These are phyloP conservation scores for Apiotrichum sp. DNA, from an alignment of 1,284 basidiomycete genomes.

Conservation along the genomic window DNA sequence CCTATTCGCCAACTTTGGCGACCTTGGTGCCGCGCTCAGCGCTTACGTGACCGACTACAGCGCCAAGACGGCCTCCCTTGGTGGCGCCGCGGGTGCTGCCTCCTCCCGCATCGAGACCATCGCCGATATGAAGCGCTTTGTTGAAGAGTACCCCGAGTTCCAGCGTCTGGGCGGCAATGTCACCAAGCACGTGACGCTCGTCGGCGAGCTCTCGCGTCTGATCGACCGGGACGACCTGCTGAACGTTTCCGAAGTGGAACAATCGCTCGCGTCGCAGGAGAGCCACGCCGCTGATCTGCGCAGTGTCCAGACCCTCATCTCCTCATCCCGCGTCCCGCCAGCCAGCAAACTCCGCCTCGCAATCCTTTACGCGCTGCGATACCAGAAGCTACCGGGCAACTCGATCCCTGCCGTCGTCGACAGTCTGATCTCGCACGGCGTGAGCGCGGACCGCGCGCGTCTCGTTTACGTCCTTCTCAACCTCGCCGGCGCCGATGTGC, in stretches of 20 bases:
- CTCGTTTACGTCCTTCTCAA: slow-evolving; percentile 91
- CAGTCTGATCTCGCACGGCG: slow-evolving; percentile 71
- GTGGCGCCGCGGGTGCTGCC: slow-evolving; percentile 47
- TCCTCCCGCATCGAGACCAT: slow-evolving; percentile 79
- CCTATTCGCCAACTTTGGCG: slow-evolving; percentile 91
- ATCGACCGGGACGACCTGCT: slow-evolving; percentile 80
- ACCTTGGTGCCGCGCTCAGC: slow-evolving; percentile 87
- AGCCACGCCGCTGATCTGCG: slow-evolving; percentile 73
- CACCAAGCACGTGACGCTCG: slow-evolving; percentile 93
- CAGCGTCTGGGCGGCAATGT: slow-evolving; percentile 94
- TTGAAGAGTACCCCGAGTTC: slow-evolving; percentile 98
- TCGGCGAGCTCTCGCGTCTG: slow-evolving; percentile 88
- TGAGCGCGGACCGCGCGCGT: slow-evolving; percentile 74
- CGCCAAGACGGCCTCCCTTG: slow-evolving; percentile 58
- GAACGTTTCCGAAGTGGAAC: slow-evolving; percentile 90
- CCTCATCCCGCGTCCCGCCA: slow-evolving; percentile 60
- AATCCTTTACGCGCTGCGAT: slow-evolving; percentile 90
- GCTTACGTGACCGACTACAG: slow-evolving; percentile 94
- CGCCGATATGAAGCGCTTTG: slow-evolving; percentile 93
- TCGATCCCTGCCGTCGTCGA: slow-evolving; percentile 80
- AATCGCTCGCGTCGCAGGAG: slow-evolving; percentile 87
- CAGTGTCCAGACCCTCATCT: slow-evolving; percentile 68
- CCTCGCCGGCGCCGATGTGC: slow-evolving; percentile 87
- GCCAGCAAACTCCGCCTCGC: slow-evolving; percentile 86
- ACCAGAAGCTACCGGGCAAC: slow-evolving; percentile 82